Evolutionary conservation across 169 alveolate species (phyloP), one percentile per base, ranked within the genome.

Genomic region (Cryptosporidium andersoni): DNA sequence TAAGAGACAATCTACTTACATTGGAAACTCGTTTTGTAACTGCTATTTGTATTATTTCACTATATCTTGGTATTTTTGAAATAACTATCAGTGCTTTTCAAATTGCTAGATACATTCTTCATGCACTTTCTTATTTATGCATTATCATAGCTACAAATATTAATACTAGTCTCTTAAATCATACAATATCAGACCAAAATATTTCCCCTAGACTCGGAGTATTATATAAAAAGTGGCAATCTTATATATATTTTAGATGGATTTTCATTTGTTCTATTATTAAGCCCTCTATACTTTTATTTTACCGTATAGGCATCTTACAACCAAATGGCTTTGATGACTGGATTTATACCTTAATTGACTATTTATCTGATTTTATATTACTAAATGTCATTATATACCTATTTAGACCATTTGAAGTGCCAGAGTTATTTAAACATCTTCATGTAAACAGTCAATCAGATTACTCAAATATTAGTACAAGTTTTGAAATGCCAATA

Each of bases 201-300:
- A 74, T 74, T 45, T 74, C 85, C 5, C 67, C 85, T 36, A 74
- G 85, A 45, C 68, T 74, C 45, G 85, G 85, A 42, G 60, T 74
- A 25, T 60, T 74, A 5, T 74, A 74, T 34, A 74, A 60, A 55
- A 74, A 58, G 40, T 74, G 68, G 85, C 49, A 45, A 42, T 52
- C 85, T 2, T 74, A 74, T 34, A 58, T 68, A 48, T 58, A 42
- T 34, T 74, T 74, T 58, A 74, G 60, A 48, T 74, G 85, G 85
- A 42, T 74, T 4, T 74, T 74, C 9, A 62, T 34, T 2, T 4
- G 55, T 60, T 74, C 60, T 60, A 74, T 74, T 56, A 16, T 53
- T 4, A 74, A 74, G 16, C 85, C 85, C 0, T 56, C 85, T 25
- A 43, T 74, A 2, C 51, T 74, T 12, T 74, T 74, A 16, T 58